Evolutionary conservation across 108 stramenopile species (phyloP), one percentile per base, ranked within the genome.

Genomic region (Cyclotella atomus): DNA sequence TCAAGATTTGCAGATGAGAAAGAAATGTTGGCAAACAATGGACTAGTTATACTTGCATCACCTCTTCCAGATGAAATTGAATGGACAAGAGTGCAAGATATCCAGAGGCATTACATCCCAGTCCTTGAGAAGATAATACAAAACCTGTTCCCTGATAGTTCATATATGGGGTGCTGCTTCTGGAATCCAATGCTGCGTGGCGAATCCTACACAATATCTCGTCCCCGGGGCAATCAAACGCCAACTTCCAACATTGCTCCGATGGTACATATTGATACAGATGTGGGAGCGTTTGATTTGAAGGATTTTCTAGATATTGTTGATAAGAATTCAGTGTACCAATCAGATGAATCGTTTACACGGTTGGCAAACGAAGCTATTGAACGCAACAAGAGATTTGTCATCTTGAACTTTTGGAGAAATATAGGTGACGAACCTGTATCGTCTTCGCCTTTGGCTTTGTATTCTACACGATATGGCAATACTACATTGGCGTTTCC

Each of bases 121-220:
- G 21, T 62, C 30, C 68, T 76, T 3, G 55, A 59, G 41, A 33
- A 36, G 36, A 69, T 68, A n/a, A 19, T 68, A 17, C 33, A 16
- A 17, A n/a, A 25, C 23, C 67, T 67, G 16, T 68, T 76, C 60
- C 41, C 67, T 19, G 20, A 24, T 10, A 0, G 4, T 32, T 20
- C 19, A 14, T 20, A 55, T 0, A 57, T 59, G 44, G 9, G 55
- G 53, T 21, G n/a, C 28, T 43, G 44, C 20, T 83, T 77, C 77
- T 88, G 80, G 83, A 68, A 88, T 70, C 87, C 87, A 20, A 86
- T 84, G 83, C 20, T 80, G 19, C 75, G 87, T 24, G 87, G 87
- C 43, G 79, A 82, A 76, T 24, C 53, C 3, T 30, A 47, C 28
- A n/a, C 53, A 73, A 62, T 43, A 61, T 73, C 68, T 59, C 60